Percentiles rank a stretch among this genome's conserved stretches.
These are phyloP conservation scores for Phlebiopsis gigantea DNA, from an alignment of 768 basidiomycete species.

Conservation along the genomic window DNA sequence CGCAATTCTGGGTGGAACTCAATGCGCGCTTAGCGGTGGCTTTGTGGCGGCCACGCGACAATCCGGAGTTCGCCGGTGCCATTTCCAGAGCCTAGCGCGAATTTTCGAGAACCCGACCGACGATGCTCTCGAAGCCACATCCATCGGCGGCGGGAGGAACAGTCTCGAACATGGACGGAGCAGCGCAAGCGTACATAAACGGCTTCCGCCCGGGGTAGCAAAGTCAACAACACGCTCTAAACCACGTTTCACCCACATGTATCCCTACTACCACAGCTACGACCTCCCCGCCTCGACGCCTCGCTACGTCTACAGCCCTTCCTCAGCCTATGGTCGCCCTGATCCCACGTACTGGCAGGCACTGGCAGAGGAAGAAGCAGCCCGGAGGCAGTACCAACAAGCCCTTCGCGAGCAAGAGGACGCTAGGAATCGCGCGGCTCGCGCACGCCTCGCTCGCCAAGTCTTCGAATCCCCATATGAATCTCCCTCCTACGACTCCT, in stretches of 20 bases:
- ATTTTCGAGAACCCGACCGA: not conserved
- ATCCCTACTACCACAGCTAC: not conserved
- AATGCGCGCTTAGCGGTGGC: no score
- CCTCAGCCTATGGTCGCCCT: not conserved
- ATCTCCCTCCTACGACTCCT: slow-evolving; percentile 13
- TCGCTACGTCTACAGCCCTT: not conserved
- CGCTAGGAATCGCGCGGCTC: slow-evolving; percentile 24
- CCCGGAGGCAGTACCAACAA: slow-evolving; percentile 21
- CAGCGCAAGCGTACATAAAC: not conserved
- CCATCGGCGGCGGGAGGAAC: not conserved
- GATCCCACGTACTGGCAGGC: slow-evolving; percentile 18
- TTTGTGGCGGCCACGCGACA: not conserved
- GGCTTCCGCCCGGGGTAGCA: not conserved
- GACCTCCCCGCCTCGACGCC: not conserved
- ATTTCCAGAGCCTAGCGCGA: not conserved
- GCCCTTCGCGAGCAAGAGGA: slow-evolving; percentile 24
- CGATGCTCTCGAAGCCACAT: not conserved
- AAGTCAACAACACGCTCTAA: no score
- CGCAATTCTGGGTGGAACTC: no score
- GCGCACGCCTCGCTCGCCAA: slow-evolving; percentile 20
- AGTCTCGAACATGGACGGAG: not conserved
- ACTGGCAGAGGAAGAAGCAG: slow-evolving; percentile 25
- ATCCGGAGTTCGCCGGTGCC: not conserved
- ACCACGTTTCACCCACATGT: not conserved
- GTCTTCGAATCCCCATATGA: slow-evolving; percentile 17